Evolutionary conservation across 352 stramenopile genomes (phyloP), one percentile per base, ranked within the genome.

Genomic region (Elongisporangium prolatum): DNA sequence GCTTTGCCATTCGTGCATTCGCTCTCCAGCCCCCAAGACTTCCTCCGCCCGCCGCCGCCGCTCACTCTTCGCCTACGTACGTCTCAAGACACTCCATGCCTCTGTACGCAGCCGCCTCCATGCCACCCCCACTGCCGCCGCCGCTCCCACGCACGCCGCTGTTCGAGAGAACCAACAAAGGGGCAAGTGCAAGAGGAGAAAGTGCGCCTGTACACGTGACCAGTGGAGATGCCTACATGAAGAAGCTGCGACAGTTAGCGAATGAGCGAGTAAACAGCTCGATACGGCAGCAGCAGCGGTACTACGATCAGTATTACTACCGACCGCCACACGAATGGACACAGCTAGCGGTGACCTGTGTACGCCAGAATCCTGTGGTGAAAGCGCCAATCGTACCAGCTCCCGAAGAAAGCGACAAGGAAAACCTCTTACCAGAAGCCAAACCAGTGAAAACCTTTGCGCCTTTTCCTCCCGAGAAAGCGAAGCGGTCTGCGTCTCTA

Each of bases 291-390:
- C 21, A 37, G 22, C 7, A 22, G 58, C 61, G 47, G 50, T 60
- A 63, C 58, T 61, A 64, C 25, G 54, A 70, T 8, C 63, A 67
- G 24, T 52, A 63, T 17, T 51, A 65, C 48, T 66, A 59, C 44
- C 51, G 52, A 49, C 55, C 47, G 16, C 57, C 55, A 16, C n/a
- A n/a, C n/a, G n/a, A 37, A 56, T 52, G 48, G 18, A 34, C 25
- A 8, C 28, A 40, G 28, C 28, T 2, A 9, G 9, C 28, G 14
- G 47, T 16, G 47, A 1, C 47, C 47, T 51, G 47, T 51, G 3
- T 20, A 20, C 4, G 6, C 47, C 2, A 51, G 47, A 51, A 51
- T 11, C n/a, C 47, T 10, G 47, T 9, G 21, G 21, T 40, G 28
- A 40, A 40, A 40, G 28, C 28, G 28, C 28, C 8, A 9, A 40